Conservation (phyloP, 1,139 yeast genomes). For the Candida sanyaensis region DNA sequence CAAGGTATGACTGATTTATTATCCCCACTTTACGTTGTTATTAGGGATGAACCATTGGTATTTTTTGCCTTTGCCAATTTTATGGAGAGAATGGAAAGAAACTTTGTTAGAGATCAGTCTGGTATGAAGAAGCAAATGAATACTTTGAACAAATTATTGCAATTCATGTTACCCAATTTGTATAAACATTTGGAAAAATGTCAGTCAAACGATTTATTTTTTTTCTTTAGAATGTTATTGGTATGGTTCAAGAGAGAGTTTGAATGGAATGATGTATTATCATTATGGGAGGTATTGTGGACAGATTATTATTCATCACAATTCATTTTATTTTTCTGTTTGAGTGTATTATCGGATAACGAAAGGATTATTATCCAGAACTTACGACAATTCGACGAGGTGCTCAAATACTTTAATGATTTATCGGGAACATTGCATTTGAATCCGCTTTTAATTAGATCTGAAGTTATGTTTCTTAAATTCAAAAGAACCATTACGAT, state of each 20-base stretch:
- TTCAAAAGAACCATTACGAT: constrained; percentile 79
- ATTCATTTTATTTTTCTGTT: constrained; percentile 81
- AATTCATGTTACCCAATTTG: constrained; percentile 83
- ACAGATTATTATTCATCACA: constrained; percentile 86
- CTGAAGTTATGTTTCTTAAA: constrained; percentile 78
- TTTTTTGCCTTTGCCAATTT: constrained; percentile 89
- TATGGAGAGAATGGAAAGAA: constrained; percentile 96
- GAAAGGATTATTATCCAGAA: constrained; percentile 77
- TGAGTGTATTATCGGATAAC: constrained; percentile 85
- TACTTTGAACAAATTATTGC: constrained; percentile 78
- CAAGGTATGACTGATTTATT: constrained; percentile 97
- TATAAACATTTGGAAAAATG: constrained; percentile 83
- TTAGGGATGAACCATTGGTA: constrained; percentile 76
- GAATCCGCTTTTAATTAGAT: constrained; percentile 72
- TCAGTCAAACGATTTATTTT: constrained; percentile 86
- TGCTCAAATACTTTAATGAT: constrained; percentile 90
- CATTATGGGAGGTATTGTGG: constrained; percentile 90
- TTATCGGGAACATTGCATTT: constrained; percentile 74
- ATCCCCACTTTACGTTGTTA: constrained; percentile 78
- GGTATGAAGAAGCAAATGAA: constrained; percentile 92
- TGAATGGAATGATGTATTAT: constrained; percentile 72
- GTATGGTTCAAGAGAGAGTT: constrained; percentile 97
- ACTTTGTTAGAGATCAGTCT: constrained; percentile 85
- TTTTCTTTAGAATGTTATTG: constrained; percentile 89
- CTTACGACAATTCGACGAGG: constrained; percentile 81